A percentile compares a stretch with the other conserved stretches of the same genome.
Conservation (phyloP, 371 early-diverging fungal species). For the Mortierella sp. region DNA sequence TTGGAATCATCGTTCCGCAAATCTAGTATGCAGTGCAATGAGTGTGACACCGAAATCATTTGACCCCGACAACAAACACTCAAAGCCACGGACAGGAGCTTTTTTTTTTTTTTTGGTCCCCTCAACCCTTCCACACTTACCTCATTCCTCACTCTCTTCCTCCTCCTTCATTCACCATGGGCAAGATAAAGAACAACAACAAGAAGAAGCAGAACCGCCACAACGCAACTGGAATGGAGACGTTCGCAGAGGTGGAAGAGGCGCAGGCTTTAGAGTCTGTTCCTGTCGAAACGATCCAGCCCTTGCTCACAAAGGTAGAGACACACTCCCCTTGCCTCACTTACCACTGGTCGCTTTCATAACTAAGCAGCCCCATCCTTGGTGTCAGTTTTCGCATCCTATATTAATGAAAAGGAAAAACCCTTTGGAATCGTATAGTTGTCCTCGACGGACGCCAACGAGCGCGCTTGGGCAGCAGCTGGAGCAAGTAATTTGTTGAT, state of each 20-base stretch:
- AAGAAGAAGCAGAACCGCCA: slow-evolving; percentile 42
- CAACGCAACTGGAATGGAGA: slow-evolving; percentile 48
- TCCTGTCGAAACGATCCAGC: slow-evolving; percentile 56
- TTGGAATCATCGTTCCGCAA: no score
- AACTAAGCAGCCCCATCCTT: no score
- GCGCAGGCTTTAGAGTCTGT: slow-evolving; percentile 21
- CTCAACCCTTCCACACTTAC: not conserved
- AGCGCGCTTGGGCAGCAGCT: slow-evolving; percentile 91
- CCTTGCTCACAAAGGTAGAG: slow-evolving; percentile 68
- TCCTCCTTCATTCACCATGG: slow-evolving; percentile 25
- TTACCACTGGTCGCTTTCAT: slow-evolving; percentile 1
- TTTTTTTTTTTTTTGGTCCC: slow-evolving; percentile 5
- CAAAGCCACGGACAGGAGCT: not conserved
- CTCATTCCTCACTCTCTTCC: not conserved
- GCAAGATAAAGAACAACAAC: slow-evolving; percentile 49
- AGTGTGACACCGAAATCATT: no score
- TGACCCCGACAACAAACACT: not conserved
- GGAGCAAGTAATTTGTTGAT: slow-evolving; percentile 82
- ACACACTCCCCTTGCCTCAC: not conserved
- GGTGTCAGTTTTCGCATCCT: slow-evolving; percentile 10
- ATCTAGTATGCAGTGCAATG: slow-evolving; percentile 4
- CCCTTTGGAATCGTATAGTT: slow-evolving; percentile 57
- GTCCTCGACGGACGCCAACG: slow-evolving; percentile 70
- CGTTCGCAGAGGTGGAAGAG: slow-evolving; percentile 28
- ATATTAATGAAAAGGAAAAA: slow-evolving; percentile 6